Evolutionary conservation across 2,329 filamentous ascomycete species (phyloP), one percentile per base, ranked within the genome.

Genomic region (Beauveria caledonica): DNA sequence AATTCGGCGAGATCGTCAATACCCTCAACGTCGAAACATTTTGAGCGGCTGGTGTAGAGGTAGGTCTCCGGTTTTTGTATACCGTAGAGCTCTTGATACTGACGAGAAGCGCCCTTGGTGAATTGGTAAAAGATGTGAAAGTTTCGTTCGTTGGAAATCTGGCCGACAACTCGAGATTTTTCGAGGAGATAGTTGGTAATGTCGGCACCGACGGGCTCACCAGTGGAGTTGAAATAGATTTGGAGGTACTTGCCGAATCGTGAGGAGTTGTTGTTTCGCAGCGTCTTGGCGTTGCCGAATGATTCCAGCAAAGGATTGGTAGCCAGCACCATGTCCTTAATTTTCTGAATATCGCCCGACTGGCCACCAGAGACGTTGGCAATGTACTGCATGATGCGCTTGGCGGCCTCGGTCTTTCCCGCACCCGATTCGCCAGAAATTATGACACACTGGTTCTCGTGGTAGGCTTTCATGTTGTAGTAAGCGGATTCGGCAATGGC

Each of bases 41-140:
- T 96, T 62, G 93, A 96, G 66, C 85, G 86, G 74, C 91, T 97
- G 17, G 92, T 96, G 73, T 99, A 99, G 25, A 90, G 77, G 73
- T 99, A 99, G 39, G 92, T 90, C 69, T 96, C 89, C 25, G 94
- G 94, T 67, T 88, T 88, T 72, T 97, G 93, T 21, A 99, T 80
- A 55, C 94, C 94, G 70, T 90, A 97, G n/a, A 80, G 86, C 69
- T 94, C 86, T 72, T 91, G 83, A 74, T 97, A 95, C 62, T 88
- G 85, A 66, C 88, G 82, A n/a, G 92, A 89, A 10, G 93, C 93
- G 4, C 90, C 92, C 76, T 97, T 99, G 51, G 94, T 90, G 74
- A 97, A 97, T 74, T 99, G 94, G 76, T 99, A 99, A 74, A 99
- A 99, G 69, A 99, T 97, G 76, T 99, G 94, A 75, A 99, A 99